These are phyloP conservation scores for Curvularia verruculosa DNA, from an alignment of 2,329 filamentous ascomycete species.

Conservation along the genomic window DNA sequence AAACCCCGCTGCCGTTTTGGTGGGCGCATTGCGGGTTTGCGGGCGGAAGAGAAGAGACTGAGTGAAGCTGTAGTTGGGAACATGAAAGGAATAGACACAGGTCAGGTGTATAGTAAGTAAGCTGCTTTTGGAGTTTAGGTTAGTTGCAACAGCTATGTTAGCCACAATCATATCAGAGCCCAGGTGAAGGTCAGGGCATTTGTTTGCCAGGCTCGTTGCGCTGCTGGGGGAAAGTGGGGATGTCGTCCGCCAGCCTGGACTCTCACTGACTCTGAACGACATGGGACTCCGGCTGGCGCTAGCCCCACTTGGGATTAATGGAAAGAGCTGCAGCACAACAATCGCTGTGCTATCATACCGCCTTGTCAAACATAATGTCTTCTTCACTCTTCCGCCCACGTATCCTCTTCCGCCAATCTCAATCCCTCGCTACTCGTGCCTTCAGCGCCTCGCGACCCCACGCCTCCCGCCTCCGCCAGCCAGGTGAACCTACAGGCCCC, in stretches of 20 bases:
- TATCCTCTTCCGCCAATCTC: conserved; percentile 15
- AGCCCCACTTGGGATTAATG: conserved; percentile 5
- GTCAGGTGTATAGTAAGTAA: not conserved
- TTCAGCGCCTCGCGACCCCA: conserved; percentile 33
- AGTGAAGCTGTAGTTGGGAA: conserved; percentile 1
- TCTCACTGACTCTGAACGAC: not conserved
- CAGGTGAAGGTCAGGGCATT: not conserved
- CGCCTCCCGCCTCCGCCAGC: conserved; percentile 42
- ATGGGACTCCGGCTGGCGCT: conserved; percentile 1
- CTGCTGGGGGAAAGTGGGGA: conserved; percentile 3
- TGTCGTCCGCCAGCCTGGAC: conserved; percentile 2
- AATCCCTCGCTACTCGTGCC: conserved; percentile 21
- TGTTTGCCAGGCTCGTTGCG: not conserved
- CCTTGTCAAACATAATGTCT: conserved; percentile 39
- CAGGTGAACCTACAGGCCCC: conserved; percentile 44
- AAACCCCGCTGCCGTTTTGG: conserved; percentile 36
- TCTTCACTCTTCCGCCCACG: conserved; percentile 28
- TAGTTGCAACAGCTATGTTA: not conserved
- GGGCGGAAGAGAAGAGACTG: conserved; percentile 22
- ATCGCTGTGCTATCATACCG: conserved; percentile 30
- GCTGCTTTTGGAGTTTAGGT: not conserved
- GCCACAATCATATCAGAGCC: not conserved
- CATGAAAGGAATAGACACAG: not conserved
- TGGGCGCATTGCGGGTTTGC: conserved; percentile 5
- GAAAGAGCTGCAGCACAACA: conserved; percentile 29